Evolutionary conservation across 2,329 filamentous ascomycete genomes (phyloP), one percentile per base, ranked within the genome.

Genomic region (Macrophomina pseudophaseolina): DNA sequence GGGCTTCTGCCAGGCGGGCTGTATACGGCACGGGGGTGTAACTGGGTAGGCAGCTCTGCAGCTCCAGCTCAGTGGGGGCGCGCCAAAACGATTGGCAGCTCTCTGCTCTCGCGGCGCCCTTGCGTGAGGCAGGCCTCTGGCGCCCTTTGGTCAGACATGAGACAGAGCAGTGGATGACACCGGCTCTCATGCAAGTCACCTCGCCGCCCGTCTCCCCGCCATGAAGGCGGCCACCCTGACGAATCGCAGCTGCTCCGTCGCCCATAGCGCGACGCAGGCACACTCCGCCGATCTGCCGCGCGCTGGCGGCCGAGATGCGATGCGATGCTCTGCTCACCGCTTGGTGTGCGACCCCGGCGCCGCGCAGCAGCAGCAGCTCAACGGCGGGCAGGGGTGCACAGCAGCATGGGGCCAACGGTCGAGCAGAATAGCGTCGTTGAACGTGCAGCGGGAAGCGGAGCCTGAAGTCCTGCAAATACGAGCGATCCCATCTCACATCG

Each of bases 61-160:
- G 48, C 60, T 44, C 38, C 44, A 42, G 52, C 51, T 23, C 52
- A 40, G 63, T 65, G 63, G 63, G 63, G 63, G 64, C 53, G 46
- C 65, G 54, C 38, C 65, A 53, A 54, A 66, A 33, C 65, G 65
- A 66, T 62, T 66, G 65, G 65, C 54, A 62, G 64, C 64, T 66
- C 63, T 65, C 59, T 53, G 60, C 46, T 42, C 46, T 64, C 32
- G 18, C 46, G 33, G 18, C 60, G 60, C 64, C 64, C 64, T 66
- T 66, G 64, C 64, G 51, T 59, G 30, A 53, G 32, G 58, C 58
- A 49, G 58, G 52, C 35, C 16, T 32, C 23, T 32, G 33, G 52
- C 48, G 65, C 65, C 65, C 65, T 66, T 60, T 48, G 54, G 65
- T 66, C 63, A 65, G 65, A 66, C 56, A 62, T 66, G 65, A 66